Evolutionary conservation across 805 yeast species (phyloP).

Genomic region (Candida andamanensis): DNA sequence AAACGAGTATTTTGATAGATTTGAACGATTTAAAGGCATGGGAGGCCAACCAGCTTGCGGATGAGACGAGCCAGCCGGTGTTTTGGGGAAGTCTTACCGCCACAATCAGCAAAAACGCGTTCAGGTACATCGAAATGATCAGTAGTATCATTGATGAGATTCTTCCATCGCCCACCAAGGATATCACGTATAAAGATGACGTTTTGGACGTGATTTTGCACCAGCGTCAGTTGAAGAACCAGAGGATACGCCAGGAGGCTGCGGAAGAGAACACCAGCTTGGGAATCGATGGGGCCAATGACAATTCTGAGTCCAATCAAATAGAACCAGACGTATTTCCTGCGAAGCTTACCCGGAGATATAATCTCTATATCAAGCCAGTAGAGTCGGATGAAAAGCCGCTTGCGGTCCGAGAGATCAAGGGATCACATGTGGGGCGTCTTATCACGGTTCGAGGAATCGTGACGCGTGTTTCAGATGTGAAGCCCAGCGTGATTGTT

Average conservation of each 20-base stretch:
- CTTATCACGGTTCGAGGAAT: conserved; percentile 90
- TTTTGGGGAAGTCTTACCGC: conserved; percentile 36
- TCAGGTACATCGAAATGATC: conserved; percentile 75
- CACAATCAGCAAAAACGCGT: conserved; percentile 65
- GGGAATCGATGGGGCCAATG: conserved; percentile 26
- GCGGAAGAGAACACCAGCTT: conserved; percentile 52
- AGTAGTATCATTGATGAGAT: conserved; percentile 69
- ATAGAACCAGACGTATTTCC: conserved; percentile 54
- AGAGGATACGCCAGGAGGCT: conserved; percentile 62
- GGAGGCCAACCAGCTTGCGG: conserved; percentile 42
- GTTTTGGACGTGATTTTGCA: conserved; percentile 89
- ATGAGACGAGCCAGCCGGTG: conserved; percentile 9
- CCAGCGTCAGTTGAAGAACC: conserved; percentile 82
- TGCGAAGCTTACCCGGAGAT: conserved; percentile 79
- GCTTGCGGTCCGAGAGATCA: conserved; percentile 83
- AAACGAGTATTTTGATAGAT: conserved; percentile 63
- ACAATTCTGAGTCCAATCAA: conserved; percentile 9
- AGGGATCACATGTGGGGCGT: conserved; percentile 78
- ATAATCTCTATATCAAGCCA: conserved; percentile 83
- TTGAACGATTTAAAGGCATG: conserved; percentile 77
- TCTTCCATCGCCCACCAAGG: conserved; percentile 83
- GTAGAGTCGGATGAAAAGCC: conserved; percentile 51
- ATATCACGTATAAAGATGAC: conserved; percentile 75
- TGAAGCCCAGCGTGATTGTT: conserved; percentile 85
- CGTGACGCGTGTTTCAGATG: conserved; percentile 93